Evolutionary conservation across 495 filamentous ascomycete genomes (phyloP).

Genomic region (Penicillium robsamsonii): DNA sequence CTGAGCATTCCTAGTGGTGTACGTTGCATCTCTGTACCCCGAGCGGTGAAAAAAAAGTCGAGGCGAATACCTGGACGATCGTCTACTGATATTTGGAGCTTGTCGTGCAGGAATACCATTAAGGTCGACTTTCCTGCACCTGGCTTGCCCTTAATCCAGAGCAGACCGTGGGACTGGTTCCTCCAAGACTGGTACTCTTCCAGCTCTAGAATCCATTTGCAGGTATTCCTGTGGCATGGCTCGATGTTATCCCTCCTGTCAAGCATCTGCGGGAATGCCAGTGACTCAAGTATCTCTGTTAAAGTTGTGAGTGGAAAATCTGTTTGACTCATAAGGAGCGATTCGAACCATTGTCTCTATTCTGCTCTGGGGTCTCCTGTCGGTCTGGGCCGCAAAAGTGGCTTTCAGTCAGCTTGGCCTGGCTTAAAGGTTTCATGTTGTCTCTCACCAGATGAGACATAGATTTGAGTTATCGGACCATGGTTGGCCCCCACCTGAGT

Average conservation of each 20-base stretch:
- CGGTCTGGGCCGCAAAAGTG: too few relatives aligned
- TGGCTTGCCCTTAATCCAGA: constrained; percentile 53
- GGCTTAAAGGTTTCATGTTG: too few relatives aligned
- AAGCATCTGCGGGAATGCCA: constrained; percentile 19
- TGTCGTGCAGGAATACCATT: constrained; percentile 24
- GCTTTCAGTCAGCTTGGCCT: too few relatives aligned
- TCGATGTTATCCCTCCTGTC: constrained; percentile 18
- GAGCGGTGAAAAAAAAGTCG: constrained; percentile 22
- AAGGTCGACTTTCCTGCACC: constrained; percentile 52
- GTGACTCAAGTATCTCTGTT: constrained; percentile 1
- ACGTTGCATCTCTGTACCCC: constrained; percentile 17
- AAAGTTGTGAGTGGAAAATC: too few relatives aligned
- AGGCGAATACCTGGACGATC: constrained; percentile 1
- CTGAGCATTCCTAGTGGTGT: constrained; percentile 21
- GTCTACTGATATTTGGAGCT: constrained; percentile 3
- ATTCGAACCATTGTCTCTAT: too few relatives aligned
- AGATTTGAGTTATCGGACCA: too few relatives aligned
- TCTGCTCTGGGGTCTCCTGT: too few relatives aligned
- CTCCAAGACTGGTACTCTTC: constrained; percentile 36
- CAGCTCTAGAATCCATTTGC: constrained; percentile 37
- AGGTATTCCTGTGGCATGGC: constrained; percentile 32
- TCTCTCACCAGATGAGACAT: too few relatives aligned
- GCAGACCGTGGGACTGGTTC: constrained; percentile 23
- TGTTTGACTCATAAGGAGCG: too few relatives aligned
- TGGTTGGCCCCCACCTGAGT: too few relatives aligned